Percentiles rank a stretch among this genome's conserved stretches.
These are phyloP conservation scores for Fraxinus velutina DNA, from an alignment of 305 asterid species.

Conservation along the genomic window DNA sequence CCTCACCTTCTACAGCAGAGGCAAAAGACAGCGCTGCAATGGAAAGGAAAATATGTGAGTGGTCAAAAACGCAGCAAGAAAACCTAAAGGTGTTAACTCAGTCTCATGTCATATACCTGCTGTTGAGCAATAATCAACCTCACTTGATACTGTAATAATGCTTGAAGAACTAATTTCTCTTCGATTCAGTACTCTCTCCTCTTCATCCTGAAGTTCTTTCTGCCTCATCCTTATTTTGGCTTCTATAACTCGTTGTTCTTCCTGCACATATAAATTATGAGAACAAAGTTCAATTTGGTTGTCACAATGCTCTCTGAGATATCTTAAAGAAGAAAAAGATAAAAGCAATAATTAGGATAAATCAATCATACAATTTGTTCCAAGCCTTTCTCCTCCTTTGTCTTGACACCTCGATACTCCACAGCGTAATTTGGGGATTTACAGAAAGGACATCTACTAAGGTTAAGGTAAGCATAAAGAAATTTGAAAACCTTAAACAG, in stretches of 20 bases:
- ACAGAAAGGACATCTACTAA: conserved; percentile 83
- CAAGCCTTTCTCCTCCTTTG: not conserved
- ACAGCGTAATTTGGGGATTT: conserved; percentile 43
- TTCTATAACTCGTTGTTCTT: conserved; percentile 93
- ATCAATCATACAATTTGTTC: not conserved
- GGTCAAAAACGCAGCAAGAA: conserved; percentile 3
- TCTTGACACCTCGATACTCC: not conserved
- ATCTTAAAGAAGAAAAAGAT: conserved; percentile 5
- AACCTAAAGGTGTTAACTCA: conserved; percentile 1
- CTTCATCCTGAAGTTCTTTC: conserved; percentile 87
- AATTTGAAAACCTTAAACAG: not conserved
- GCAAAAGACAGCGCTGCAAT: conserved; percentile 51
- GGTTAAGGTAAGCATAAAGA: conserved; percentile 43
- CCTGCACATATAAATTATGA: conserved; percentile 37
- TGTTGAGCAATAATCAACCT: conserved; percentile 56
- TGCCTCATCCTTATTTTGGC: conserved; percentile 97
- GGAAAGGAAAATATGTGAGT: conserved; percentile 15
- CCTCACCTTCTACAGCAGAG: conserved; percentile 68
- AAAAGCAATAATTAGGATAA: not conserved
- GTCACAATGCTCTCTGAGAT: conserved; percentile 18
- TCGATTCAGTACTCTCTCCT: conserved; percentile 56
- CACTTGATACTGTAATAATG: conserved; percentile 50
- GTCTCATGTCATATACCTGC: conserved; percentile 46
- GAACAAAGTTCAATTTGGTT: not conserved
- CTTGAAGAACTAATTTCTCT: conserved; percentile 60